Base-by-base conservation (phyloP, 768 basidiomycete genomes). In the Tulasnella calospora region DNA sequence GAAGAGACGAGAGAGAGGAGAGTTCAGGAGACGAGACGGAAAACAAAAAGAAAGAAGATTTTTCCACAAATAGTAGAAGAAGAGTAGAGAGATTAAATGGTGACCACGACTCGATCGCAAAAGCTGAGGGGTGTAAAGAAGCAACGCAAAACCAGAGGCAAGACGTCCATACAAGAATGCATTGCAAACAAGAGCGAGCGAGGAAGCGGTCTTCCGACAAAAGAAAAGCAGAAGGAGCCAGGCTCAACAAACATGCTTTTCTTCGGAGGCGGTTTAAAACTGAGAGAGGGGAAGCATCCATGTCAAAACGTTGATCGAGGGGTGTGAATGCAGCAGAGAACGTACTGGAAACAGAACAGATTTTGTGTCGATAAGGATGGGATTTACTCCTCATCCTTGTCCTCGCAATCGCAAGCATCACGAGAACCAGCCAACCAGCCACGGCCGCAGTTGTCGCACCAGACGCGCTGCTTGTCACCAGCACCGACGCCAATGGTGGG, bases 401-500 rank as follows among this genome's bases (percentile, higher is more conserved):
- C 36, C 35, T 79, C 78, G 84, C 92, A 94, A 19, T 80, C 78
- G 78, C 84, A 94, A 36, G 87, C 85, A 73, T 84, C 82, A 80
- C 85, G 85, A 55, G 86, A 84, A 77, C 90, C 91, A 80, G 91
- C 80, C 55, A 82, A 73, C 85, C 87, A 89, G 55, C 92, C 88
- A 81, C 90, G 91, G 79, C 92, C 93, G 82, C 93, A 94, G 57
- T 84, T 69, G 72, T 93, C 90, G 79, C 93, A 94, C 92, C 93
- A 92, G 17, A 85, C 83, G 41, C 93, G 88, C 69, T 80, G 74
- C 33, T 30, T 55, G 78, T 88, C 88, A 78, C 89, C 90, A 41
- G 92, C 91, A 55, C 92, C 93, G 55, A 94, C 90, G n/a, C 71
- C 78, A 88, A 83, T 75, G 55, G 35, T 41, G 35, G 79, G 30